Base-by-base conservation (phyloP, 305 asterid species). In the Andrographis paniculata region DNA sequence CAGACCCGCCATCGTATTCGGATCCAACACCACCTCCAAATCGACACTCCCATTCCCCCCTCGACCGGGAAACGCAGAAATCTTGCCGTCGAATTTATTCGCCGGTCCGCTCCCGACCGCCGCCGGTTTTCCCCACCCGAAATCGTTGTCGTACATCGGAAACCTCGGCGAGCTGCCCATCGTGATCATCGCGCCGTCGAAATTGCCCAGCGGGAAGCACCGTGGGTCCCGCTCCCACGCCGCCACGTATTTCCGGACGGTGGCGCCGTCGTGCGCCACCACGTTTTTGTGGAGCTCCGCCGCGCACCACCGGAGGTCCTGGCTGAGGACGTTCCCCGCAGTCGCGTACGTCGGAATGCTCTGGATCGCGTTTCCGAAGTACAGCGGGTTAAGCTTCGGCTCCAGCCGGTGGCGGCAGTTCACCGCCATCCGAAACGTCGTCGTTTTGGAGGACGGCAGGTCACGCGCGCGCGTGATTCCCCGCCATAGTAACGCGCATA, bases 151-250 rank as follows among this genome's bases (percentile, higher is more conserved):
- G 56, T 65, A 73, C 79, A 73, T 73, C 0, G 79, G 79, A 40
- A 73, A 73, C 16, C 80, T 35, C 12, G 80, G 74, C 18, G 80
- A 73, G 14, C 80, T 73, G 9, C 80, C 80, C 67, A 73, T 65
- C 4, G 74, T 69, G 38, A 73, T 62, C 80, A 69, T 69, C 1
- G 69, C 80, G 31, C 80, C 80, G 56, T 73, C 80, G 21, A 73
- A 73, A 33, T 73, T 73, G 9, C 76, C 80, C 62, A 73, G 17
- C 0, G 80, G 80, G 64, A 73, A 73, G 49, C 76, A 69, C 44
- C 66, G 64, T 23, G 80, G 80, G 57, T 69, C 76, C 63, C 64
- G 47, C 62, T 73, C 76, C 80, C 80, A 73, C 3, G 52, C 30
- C 71, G 51, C 68, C 20, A 73, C 66, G 20, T 55, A 49, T 37